Base-by-base conservation (phyloP, 768 basidiomycete species). In the Kwoniella newhampshirensis region DNA sequence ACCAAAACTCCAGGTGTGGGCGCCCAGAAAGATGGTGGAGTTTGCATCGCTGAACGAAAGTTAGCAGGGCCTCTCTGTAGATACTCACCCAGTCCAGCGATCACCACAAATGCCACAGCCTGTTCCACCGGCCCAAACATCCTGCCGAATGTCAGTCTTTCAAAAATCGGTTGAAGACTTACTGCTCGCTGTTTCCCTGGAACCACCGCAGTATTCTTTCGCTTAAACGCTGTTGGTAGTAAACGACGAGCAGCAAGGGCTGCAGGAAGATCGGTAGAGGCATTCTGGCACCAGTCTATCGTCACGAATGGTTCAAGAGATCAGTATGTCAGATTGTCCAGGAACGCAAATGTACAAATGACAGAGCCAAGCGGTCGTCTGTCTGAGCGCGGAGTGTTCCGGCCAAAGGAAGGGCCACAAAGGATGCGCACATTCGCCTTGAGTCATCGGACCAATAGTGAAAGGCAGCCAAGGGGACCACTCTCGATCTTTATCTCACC, bases 41-140 rank as follows among this genome's bases (percentile, higher is more conserved):
- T 23, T 52, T 60, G 60, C 51, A 63, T 39, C 2, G 61, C 61
- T 58, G n/a, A 18, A 42, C 13, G 15, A 8, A 21, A 12, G 20
- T 20, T 20, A 30, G n/a, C 12, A 51, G 40, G 25, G 20, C 18
- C 30, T 17, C 20, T 15, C 18, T 27, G 25, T 26, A 32, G 25
- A 11, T 4, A 60, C 68, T 43, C 35, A 65, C 68, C 70, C 0
- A 72, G 51, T 6, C 62, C 58, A 13, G 66, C 21, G 27, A 72
- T 50, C 4, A 72, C 70, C 1, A 62, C 45, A 1, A 58, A 62
- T 1, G 60, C 59, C 0, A 72, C 65, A 2, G 52, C 21, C 30
- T 72, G 67, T 35, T 72, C 70, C 20, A 72, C 41, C 4, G 67
- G 70, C 5, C 70, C 70, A 49, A 72, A 72, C 1, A 72, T 20